Base-by-base conservation (phyloP, 2,329 filamentous ascomycete genomes). In the Hymenoscyphus albidus region DNA sequence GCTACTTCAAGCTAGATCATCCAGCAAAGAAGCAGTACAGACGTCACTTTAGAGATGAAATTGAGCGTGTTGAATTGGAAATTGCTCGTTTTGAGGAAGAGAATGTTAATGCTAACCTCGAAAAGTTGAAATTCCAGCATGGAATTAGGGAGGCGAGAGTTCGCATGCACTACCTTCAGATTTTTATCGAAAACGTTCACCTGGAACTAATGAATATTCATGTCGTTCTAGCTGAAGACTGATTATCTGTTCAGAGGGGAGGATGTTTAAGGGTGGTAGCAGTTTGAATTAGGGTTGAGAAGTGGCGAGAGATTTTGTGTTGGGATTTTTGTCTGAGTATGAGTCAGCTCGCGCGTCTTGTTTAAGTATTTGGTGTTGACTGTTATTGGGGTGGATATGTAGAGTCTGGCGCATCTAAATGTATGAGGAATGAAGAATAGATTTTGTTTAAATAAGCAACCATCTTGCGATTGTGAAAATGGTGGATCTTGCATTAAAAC, bases 21-120 rank as follows among this genome's bases (percentile, higher is more conserved):
- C 42, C 22, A 18, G n/a, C 31, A 40, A 61, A 27, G 59, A 61
- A 42, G 38, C 57, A 59, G 57, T 42, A 59, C 38, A 42, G 35
- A 27, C 39, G 35, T 7, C 22, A 40, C 32, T 59, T 42, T 5
- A 39, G 57, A 39, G 57, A 59, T 16, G 57, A 42, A 22, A 13
- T 59, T 42, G 38, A 32, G 18, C 57, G 55, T 13, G 13, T 12
- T 12, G 48, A 54, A 13, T 22, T 54, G 10, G 48, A 54, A 54
- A 54, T 54, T 27, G 48, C 48, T 54, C 48, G 48, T 13, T 22
- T 54, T 12, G 48, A 22, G 48, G 12, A 22, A 13, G 48, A 54
- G 6, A 27, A 12, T 27, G 18, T 13, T 12, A 12, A 22, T 4
- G 22, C 9, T 12, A 18, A 22, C 22, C 22, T 54, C 9, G 9